phyloP scores from a whole-genome alignment of 352 stramenopile genomes.

The Phytophthora capsici region DNA sequence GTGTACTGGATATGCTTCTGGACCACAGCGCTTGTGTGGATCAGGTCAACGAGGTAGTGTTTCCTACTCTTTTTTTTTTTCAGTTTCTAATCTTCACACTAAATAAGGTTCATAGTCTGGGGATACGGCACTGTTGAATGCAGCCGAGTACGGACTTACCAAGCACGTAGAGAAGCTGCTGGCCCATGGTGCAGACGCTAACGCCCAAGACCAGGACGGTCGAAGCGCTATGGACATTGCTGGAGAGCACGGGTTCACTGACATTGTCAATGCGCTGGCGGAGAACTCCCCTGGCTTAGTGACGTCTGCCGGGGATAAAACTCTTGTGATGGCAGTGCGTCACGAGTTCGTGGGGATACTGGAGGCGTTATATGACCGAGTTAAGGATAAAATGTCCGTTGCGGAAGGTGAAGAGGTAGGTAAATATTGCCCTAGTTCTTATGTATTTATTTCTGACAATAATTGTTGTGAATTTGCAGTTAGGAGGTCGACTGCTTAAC shows the following conservation, averaged over 20 bases:
- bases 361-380: constrained; percentile 24
- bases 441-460: too few species aligned
- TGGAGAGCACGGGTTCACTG: constrained; percentile 45
- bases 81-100: background rate
- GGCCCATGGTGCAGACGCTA: constrained; percentile 36
- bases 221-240: constrained; percentile 50
- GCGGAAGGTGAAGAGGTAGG: constrained; percentile 18
- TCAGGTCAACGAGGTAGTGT: constrained; percentile 28
- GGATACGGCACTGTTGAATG: constrained; percentile 47
- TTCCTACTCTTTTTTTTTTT: background rate
- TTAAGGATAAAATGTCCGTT: constrained; percentile 6
- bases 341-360: constrained; percentile 21
- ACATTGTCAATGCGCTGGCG: constrained; percentile 44
- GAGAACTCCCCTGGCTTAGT: constrained; percentile 20
- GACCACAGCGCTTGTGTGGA: constrained; percentile 39
- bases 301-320: constrained; percentile 28
- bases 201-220: constrained; percentile 30
- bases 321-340: constrained; percentile 26
- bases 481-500: constrained; percentile 20
- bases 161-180: constrained; percentile 58
- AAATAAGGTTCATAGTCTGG: constrained; percentile 18
- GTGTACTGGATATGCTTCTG: constrained; percentile 46
- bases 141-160: constrained; percentile 48
- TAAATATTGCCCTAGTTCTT: too few species aligned
- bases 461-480: constrained; percentile 4